Evolutionary conservation across 331 rosid genomes (phyloP), one percentile per base, ranked within the genome.

Genomic region (Malus hybrid): DNA sequence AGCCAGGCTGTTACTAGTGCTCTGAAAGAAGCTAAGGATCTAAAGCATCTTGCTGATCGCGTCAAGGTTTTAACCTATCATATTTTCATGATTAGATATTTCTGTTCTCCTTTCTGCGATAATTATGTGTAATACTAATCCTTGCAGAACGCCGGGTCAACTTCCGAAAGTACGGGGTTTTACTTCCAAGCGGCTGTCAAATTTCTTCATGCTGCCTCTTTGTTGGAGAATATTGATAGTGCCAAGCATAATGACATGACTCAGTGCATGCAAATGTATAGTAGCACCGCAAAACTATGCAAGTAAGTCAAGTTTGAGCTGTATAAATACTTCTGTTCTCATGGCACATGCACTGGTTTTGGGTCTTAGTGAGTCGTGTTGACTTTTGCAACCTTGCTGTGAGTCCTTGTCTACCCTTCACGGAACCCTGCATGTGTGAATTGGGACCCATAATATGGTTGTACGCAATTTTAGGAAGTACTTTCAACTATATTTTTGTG

Each of bases 141-240:
- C 66, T 75, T 79, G 77, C 96, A 95, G 99, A 83, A 89, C 82
- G 36, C 92, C 26, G 97, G 96, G 72, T 92, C 96, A 39, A 39
- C 46, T 79, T 74, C 28, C 32, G 99, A 95, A 79, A 84, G 94
- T 77, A 89, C 92, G 1, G 87, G 84, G 73, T 55, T 84, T 73
- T 95, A 95, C 90, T 93, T 95, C 86, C 80, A 95, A 89, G 98
- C 99, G 3, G 96, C 96, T 68, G 90, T 95, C 60, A 95, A 92
- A 91, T 95, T 95, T 90, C 98, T 95, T 81, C 82, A 86, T 78
- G 99, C 98, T 71, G 97, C 98, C 78, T 87, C 94, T 65, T 77
- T 90, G 72, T 78, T 85, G 63, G 99, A 95, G 78, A 81, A 79
- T 84, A 84, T 15, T 52, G 99, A 90, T 73, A 77, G 81, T 77